These are phyloP conservation scores for Dimargaris xerosporica DNA, from an alignment of 192 early-diverging fungal genomes.

Conservation along the genomic window DNA sequence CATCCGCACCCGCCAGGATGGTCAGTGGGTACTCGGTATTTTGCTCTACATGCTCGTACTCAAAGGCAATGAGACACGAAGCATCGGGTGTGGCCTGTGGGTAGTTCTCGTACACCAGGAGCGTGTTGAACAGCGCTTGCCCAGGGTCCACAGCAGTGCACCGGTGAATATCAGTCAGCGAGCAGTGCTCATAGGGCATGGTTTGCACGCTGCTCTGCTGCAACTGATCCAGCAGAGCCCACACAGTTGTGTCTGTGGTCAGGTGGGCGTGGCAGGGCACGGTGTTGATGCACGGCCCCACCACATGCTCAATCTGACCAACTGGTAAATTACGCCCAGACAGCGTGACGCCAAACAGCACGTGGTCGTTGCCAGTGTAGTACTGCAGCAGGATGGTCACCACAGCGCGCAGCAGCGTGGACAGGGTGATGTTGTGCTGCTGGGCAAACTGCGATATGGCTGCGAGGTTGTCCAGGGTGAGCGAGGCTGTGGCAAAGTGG, in stretches of 20 bases:
- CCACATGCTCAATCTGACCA: not conserved
- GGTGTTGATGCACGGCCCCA: conserved; percentile 9
- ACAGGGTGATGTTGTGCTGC: not conserved
- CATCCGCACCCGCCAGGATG: not conserved
- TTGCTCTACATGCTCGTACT: not conserved
- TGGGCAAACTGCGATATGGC: not conserved
- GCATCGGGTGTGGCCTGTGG: not conserved
- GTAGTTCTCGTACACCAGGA: conserved; percentile 5
- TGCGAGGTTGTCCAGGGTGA: not conserved
- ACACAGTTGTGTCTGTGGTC: not conserved
- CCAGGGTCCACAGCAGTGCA: no score
- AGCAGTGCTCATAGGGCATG: not conserved
- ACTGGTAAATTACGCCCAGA: conserved; percentile 2
- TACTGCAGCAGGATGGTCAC: not conserved
- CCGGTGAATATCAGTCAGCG: not conserved
- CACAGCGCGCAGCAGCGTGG: not conserved
- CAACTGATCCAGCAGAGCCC: not conserved
- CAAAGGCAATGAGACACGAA: not conserved
- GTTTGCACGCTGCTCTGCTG: not conserved
- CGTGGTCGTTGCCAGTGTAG: not conserved
- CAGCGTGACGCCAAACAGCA: not conserved
- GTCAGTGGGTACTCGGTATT: not conserved
- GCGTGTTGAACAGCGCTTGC: not conserved
- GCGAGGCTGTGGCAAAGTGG: not conserved
- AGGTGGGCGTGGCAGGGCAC: not conserved